These are phyloP conservation scores for Strombidium stylifer DNA, from an alignment of 73 alveolate species.

Conservation along the genomic window DNA sequence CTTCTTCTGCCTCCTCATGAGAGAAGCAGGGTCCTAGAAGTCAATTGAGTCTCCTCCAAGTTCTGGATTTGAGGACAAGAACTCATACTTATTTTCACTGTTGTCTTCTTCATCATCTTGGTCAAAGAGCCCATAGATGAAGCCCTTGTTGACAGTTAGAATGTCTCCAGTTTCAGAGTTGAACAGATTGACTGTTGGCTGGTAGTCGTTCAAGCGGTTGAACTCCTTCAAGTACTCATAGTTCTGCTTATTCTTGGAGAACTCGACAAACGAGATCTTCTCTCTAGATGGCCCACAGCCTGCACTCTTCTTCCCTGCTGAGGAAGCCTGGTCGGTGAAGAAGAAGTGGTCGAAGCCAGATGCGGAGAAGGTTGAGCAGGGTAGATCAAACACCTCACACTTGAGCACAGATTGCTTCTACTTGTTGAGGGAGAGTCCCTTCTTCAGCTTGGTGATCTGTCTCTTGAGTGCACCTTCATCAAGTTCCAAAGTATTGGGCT, in stretches of 20 bases:
- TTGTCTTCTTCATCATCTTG: slow-evolving; percentile 50
- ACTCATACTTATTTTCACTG: slow-evolving; percentile 56
- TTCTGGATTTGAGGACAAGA: slow-evolving; percentile 45
- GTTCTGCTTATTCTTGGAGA: slow-evolving; percentile 17
- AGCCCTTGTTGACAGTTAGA: slow-evolving; percentile 28
- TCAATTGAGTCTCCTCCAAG: slow-evolving; percentile 59
- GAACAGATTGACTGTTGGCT: not conserved
- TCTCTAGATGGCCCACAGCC: too few species aligned
- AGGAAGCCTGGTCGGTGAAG: too few species aligned
- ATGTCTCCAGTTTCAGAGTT: slow-evolving; percentile 24
- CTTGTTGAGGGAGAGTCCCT: too few species aligned
- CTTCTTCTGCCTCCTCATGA: slow-evolving; percentile 75
- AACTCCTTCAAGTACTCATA: slow-evolving; percentile 36
- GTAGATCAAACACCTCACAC: too few species aligned
- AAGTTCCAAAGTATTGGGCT: too few species aligned
- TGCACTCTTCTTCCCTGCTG: too few species aligned
- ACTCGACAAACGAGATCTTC: slow-evolving; percentile 19
- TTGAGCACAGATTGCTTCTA: too few species aligned
- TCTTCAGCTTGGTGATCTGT: too few species aligned
- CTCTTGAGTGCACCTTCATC: too few species aligned
- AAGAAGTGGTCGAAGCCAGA: too few species aligned
- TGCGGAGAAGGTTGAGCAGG: too few species aligned
- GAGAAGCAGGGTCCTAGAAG: slow-evolving; percentile 70
- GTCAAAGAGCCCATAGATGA: slow-evolving; percentile 30
- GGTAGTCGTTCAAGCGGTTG: slow-evolving; percentile 23